Percentiles rank a stretch among this genome's conserved stretches.
Evolutionary conservation across 768 basidiomycete species (phyloP).

Genomic region (Amanita rubescens): DNA sequence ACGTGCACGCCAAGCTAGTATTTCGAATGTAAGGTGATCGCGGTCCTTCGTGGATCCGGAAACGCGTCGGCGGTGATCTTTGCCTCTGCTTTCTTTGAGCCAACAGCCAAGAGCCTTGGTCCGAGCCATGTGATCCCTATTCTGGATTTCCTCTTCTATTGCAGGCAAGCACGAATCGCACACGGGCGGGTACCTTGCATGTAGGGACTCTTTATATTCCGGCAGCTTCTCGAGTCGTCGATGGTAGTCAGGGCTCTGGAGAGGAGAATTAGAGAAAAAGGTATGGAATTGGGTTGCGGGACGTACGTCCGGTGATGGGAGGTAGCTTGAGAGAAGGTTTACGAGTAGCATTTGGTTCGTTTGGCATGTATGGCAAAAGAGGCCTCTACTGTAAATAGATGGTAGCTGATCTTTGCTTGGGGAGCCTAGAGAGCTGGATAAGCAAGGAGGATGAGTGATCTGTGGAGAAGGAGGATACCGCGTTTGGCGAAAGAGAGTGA

Average conservation of each 20-base stretch:
- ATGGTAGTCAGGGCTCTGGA: constrained; percentile 67
- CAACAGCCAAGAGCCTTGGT: constrained; percentile 68
- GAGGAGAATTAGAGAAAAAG: constrained; percentile 2
- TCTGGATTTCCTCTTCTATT: constrained; percentile 75
- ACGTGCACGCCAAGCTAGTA: constrained; percentile 61
- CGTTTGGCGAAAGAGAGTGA: constrained; percentile 60
- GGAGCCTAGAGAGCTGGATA: constrained; percentile 38
- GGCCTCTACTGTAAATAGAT: constrained; percentile 46
- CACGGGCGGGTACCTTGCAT: constrained; percentile 81
- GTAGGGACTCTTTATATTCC: constrained; percentile 66
- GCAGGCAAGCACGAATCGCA: constrained; percentile 68
- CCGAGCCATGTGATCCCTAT: constrained; percentile 77
- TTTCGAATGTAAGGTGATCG: constrained; percentile 39
- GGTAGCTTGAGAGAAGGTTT: constrained; percentile 84
- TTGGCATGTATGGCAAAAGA: constrained; percentile 84
- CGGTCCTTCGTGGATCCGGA: constrained; percentile 32
- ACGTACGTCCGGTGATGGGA: constrained; percentile 71
- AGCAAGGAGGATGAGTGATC: background rate
- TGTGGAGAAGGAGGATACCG: constrained; percentile 34
- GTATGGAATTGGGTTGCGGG: background rate
- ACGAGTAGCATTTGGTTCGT: constrained; percentile 88
- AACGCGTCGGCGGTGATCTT: constrained; percentile 44
- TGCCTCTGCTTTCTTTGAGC: constrained; percentile 61
- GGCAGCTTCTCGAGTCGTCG: constrained; percentile 56
- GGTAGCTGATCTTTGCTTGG: constrained; percentile 65